These are phyloP conservation scores for Cucumis melo DNA, from an alignment of 306 rosid genomes.

Conservation along the genomic window DNA sequence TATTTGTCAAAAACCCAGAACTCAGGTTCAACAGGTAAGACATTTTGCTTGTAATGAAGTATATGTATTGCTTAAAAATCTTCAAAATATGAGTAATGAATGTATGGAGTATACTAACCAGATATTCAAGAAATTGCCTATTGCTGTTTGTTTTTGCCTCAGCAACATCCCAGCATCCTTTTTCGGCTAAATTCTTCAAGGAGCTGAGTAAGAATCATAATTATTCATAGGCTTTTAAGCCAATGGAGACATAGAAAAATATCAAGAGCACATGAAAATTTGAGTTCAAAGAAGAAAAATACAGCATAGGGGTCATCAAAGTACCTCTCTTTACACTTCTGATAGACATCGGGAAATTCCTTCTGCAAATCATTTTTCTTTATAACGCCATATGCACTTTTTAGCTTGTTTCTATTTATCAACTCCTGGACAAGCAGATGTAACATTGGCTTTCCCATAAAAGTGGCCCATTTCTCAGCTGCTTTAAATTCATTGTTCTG, in stretches of 20 bases:
- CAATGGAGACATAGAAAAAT: conserved; percentile 6
- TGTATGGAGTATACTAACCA: conserved; percentile 42
- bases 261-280: not conserved
- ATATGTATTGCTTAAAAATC: not conserved
- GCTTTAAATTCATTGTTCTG: conserved; percentile 57
- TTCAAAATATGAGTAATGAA: not conserved
- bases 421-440: conserved; percentile 53
- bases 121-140: conserved; percentile 73
- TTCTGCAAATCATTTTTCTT: conserved; percentile 59
- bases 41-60: not conserved
- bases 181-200: conserved; percentile 73
- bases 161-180: conserved; percentile 98
- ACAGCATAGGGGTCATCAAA: conserved; percentile 1
- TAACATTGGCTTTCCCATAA: conserved; percentile 71
- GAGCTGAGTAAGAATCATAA: conserved; percentile 34
- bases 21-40: not conserved
- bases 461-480: conserved; percentile 95
- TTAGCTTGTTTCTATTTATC: conserved; percentile 50
- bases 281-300: not conserved
- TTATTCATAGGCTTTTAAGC: conserved; percentile 9
- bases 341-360: conserved; percentile 73
- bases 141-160: conserved; percentile 61
- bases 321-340: conserved; percentile 74
- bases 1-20: not conserved
- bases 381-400: conserved; percentile 55